Conservation (phyloP, 805 yeast genomes). For the Yarrowia hollandica region DNA sequence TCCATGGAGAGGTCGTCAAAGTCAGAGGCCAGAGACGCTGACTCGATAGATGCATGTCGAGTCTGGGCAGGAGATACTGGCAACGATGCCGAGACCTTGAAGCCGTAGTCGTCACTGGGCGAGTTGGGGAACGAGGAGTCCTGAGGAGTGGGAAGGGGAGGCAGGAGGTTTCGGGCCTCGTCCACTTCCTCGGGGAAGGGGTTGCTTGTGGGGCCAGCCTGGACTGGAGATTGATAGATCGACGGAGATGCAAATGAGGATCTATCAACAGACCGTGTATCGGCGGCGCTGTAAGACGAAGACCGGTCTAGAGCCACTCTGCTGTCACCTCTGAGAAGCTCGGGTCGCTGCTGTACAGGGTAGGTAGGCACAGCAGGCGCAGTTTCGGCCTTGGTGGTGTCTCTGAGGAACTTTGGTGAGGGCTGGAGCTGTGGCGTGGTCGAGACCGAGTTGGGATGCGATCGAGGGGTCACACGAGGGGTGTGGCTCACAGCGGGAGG, state of each 20-base stretch:
- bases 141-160: conserved; percentile 18
- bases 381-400: conserved; percentile 18
- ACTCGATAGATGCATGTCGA: conserved; percentile 14
- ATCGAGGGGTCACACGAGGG: conserved; percentile 7
- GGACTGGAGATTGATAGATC: conserved; percentile 16
- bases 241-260: conserved; percentile 19
- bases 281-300: not conserved
- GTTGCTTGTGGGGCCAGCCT: not conserved
- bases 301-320: not conserved
- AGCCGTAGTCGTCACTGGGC: conserved; percentile 9
- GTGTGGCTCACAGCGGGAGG: not conserved
- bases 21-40: conserved; percentile 21
- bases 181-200: conserved; percentile 17
- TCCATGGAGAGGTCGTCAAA: conserved; percentile 18
- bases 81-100: not conserved
- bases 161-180: conserved; percentile 25
- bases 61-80: conserved; percentile 19
- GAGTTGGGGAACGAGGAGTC: conserved; percentile 25
- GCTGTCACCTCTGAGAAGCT: not conserved
- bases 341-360: not conserved
- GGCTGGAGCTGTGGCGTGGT: conserved; percentile 17
- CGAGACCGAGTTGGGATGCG: conserved; percentile 20
- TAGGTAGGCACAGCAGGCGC: conserved; percentile 4
- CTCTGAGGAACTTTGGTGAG: conserved; percentile 23
- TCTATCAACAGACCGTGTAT: conserved; percentile 12